Percentiles rank a stretch among this genome's conserved stretches.
phyloP scores from a whole-genome alignment of 208 protist genomes.

The Leishmania major region DNA sequence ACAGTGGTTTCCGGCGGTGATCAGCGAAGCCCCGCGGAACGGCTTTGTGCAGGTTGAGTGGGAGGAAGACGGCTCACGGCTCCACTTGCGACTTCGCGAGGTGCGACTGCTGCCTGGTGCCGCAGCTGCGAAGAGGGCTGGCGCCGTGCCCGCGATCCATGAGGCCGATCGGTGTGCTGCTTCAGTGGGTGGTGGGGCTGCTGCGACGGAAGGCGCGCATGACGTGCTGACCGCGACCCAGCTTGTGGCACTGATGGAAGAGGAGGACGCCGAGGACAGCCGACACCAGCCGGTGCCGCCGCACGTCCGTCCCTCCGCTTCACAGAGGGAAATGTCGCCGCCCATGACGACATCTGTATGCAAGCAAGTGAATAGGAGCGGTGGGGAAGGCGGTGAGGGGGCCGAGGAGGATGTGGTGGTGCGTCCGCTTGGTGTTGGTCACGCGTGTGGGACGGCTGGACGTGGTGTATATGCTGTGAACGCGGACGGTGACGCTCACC shows the following conservation, averaged over 20 bases:
- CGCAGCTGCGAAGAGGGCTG: not conserved
- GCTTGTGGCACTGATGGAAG: constrained; percentile 29
- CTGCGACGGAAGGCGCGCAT: not conserved
- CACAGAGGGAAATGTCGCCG: not conserved
- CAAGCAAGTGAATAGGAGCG: not conserved
- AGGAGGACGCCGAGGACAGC: constrained; percentile 31
- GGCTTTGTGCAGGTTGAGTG: constrained; percentile 74
- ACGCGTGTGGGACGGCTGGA: not conserved
- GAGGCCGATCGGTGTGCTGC: not conserved
- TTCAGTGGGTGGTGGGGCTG: not conserved
- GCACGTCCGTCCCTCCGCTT: not conserved
- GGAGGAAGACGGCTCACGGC: constrained; percentile 53
- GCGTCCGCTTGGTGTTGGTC: not conserved
- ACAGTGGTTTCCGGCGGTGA: constrained; percentile 54
- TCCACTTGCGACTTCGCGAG: constrained; percentile 57
- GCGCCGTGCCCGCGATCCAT: not conserved
- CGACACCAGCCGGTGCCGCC: constrained; percentile 9
- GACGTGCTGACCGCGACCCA: constrained; percentile 28
- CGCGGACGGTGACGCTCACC: not conserved
- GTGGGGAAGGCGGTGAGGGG: not conserved
- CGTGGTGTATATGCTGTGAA: not conserved
- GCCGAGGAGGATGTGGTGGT: not conserved
- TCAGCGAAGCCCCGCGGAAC: constrained; percentile 45
- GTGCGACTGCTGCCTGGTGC: constrained; percentile 40
- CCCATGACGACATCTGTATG: not conserved